These are phyloP conservation scores for Apiospora marii DNA, from an alignment of 2,329 filamentous ascomycete species.

Conservation along the genomic window DNA sequence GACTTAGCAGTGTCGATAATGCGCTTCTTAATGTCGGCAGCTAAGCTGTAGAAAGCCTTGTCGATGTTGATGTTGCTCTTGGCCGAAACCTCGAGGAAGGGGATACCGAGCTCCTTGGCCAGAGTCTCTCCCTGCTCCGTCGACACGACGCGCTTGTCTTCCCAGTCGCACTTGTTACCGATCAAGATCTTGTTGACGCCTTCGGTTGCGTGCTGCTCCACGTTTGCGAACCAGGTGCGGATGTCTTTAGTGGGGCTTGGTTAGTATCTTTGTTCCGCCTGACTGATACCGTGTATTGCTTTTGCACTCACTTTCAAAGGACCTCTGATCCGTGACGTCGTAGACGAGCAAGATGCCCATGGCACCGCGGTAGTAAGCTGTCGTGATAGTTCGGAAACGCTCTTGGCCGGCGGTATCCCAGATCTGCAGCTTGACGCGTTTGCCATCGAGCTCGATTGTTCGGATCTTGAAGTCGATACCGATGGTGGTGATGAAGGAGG, in stretches of 20 bases:
- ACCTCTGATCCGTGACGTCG: constrained; percentile 96
- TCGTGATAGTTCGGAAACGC: constrained; percentile 98
- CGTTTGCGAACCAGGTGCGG: constrained; percentile 98
- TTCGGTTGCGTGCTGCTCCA: constrained; percentile 97
- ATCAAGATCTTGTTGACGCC: constrained; percentile 99
- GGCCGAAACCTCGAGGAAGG: constrained; percentile 97
- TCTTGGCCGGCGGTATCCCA: constrained; percentile 99
- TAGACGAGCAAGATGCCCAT: constrained; percentile 99
- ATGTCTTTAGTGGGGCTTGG: constrained; percentile 71
- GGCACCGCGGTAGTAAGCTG: constrained; percentile 96
- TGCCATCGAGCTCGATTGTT: constrained; percentile 98
- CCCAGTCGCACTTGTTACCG: constrained; percentile 99
- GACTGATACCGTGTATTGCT: background rate
- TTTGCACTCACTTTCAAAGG: constrained; percentile 79
- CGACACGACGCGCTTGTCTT: constrained; percentile 95
- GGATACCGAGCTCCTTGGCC: constrained; percentile 94
- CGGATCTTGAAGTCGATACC: constrained; percentile 99
- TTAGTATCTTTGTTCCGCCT: constrained; percentile 31
- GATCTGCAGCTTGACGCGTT: constrained; percentile 98
- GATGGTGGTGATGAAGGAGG: constrained; percentile 98
- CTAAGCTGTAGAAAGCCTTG: constrained; percentile 96
- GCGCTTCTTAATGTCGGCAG: constrained; percentile 97
- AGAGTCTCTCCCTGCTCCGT: constrained; percentile 93
- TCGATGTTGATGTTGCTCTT: constrained; percentile 99
- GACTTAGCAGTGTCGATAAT: constrained; percentile 91